These are phyloP conservation scores for Pleurotus eryngii DNA, from an alignment of 768 basidiomycete species.

Conservation along the genomic window DNA sequence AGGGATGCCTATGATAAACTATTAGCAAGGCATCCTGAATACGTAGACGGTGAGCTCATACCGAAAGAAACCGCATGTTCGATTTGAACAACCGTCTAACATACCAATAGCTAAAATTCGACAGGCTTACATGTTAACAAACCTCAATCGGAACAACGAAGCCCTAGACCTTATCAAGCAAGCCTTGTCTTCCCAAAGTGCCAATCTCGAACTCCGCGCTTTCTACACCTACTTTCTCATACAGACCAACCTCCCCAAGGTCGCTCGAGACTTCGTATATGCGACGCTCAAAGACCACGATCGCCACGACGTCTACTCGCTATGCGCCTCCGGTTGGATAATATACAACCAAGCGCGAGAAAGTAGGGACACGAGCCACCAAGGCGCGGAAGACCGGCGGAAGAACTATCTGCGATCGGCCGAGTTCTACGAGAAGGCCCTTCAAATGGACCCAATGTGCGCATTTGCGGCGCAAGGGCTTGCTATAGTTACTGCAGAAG, in stretches of 20 bases:
- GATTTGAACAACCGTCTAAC: background rate
- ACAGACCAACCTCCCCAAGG: conserved; percentile 64
- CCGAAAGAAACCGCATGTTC: background rate
- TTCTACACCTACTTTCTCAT: conserved; percentile 93
- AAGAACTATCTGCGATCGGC: conserved; percentile 78
- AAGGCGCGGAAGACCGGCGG: conserved; percentile 66
- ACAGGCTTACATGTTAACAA: conserved; percentile 75
- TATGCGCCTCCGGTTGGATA: conserved; percentile 87
- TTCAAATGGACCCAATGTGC: conserved; percentile 79
- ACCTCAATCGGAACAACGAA: conserved; percentile 68
- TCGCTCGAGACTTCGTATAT: conserved; percentile 88
- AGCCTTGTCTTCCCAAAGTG: conserved; percentile 71
- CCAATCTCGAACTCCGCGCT: conserved; percentile 84
- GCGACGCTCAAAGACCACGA: conserved; percentile 83
- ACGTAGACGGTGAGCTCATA: conserved; percentile 77
- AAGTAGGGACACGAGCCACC: conserved; percentile 59
- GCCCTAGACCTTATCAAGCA: conserved; percentile 92
- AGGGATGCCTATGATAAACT: conserved; percentile 87
- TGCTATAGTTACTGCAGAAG: conserved; percentile 92
- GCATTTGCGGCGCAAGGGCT: conserved; percentile 94
- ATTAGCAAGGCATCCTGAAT: conserved; percentile 89
- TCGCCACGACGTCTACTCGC: conserved; percentile 84
- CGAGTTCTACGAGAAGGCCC: conserved; percentile 90
- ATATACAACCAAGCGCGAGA: conserved; percentile 86
- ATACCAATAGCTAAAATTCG: conserved; percentile 78